Conservation (phyloP, 2,329 filamentous ascomycete species). For the Ciborinia camelliae region DNA sequence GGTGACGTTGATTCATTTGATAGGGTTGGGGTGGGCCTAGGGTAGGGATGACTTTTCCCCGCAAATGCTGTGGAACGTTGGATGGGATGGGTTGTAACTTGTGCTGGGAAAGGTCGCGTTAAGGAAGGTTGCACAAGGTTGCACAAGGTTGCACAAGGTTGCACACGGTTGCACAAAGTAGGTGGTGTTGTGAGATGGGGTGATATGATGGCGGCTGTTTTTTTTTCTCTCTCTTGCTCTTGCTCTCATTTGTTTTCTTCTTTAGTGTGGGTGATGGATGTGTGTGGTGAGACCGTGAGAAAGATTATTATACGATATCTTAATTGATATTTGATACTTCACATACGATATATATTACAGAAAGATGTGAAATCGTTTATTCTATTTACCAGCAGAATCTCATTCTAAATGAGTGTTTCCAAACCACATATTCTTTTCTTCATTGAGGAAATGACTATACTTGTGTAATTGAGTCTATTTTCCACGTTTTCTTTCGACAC, state of each 20-base stretch:
- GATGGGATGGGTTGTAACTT: neutral
- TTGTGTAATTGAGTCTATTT: slow-evolving; percentile 27
- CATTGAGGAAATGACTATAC: slow-evolving; percentile 37
- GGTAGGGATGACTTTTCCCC: neutral
- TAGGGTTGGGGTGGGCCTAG: neutral
- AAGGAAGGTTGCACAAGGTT: neutral
- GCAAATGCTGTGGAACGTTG: neutral
- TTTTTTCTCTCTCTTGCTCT: neutral
- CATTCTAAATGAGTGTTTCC: neutral
- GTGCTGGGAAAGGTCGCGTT: neutral
- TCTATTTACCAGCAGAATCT: neutral
- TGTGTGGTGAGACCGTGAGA: neutral
- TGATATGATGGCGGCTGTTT: neutral
- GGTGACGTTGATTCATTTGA: no score
- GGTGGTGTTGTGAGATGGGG: neutral
- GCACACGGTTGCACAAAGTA: no score
- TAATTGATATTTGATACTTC: neutral
- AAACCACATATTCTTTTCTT: neutral
- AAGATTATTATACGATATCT: neutral
- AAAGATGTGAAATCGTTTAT: neutral
- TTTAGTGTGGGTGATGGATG: neutral
- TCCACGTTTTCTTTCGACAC: neutral
- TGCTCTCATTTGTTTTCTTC: neutral
- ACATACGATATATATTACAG: neutral
- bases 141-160: no score